A percentile compares a stretch with the other conserved stretches of the same genome.
phyloP scores from a whole-genome alignment of 78 protist genomes.

The Anaeramoeba ignava region DNA sequence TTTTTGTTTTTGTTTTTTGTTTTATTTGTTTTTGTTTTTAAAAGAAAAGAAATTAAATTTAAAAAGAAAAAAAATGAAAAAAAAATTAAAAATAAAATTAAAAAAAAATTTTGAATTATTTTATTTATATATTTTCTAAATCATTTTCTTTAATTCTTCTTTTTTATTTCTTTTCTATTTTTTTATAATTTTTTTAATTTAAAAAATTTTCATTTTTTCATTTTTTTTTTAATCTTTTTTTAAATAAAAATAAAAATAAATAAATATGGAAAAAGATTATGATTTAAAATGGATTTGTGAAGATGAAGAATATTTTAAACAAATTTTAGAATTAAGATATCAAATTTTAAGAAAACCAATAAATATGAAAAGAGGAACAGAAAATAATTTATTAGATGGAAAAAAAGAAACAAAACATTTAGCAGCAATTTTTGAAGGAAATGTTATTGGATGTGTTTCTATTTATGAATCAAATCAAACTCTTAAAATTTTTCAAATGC shows the following conservation, averaged over 20 bases:
- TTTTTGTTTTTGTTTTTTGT: no score
- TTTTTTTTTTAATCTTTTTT: background rate
- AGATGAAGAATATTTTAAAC: background rate
- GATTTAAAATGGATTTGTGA: background rate
- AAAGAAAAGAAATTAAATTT: no score
- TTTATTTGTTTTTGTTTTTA: no score
- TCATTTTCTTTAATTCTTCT: no score
- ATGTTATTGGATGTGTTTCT: background rate
- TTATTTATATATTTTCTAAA: no score
- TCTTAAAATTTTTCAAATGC: background rate
- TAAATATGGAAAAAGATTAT: no score
- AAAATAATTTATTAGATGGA: background rate
- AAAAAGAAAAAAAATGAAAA: no score
- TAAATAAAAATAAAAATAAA: background rate
- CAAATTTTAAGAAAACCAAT: background rate
- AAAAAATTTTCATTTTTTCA: background rate
- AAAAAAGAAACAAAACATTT: background rate
- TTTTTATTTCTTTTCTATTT: no score
- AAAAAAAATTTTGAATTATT: no score
- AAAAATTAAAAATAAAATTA: no score
- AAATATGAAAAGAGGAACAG: background rate
- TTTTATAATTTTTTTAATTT: no score
- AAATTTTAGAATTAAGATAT: background rate
- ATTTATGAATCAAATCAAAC: background rate
- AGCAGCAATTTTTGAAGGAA: background rate